Conservation (phyloP, 1,284 basidiomycete species). For the Erythrobasidium hasegawianum region DNA sequence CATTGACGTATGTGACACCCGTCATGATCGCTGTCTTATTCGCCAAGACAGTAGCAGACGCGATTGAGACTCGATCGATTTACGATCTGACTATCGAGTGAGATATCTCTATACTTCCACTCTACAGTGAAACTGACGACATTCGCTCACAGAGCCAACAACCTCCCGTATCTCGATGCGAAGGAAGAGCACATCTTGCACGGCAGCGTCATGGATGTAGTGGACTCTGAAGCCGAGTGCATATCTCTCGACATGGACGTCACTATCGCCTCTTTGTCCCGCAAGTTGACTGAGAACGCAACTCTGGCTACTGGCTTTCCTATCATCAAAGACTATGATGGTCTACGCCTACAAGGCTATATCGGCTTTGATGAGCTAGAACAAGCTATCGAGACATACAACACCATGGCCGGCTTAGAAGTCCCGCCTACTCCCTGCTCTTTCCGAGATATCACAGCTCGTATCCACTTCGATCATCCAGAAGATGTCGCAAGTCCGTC, state of each 20-base stretch:
- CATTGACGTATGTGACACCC: constrained; percentile 88
- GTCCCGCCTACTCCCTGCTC: constrained; percentile 30
- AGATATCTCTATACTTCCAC: constrained; percentile 41
- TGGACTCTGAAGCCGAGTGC: constrained; percentile 63
- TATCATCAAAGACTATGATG: constrained; percentile 59
- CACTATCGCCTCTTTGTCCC: constrained; percentile 65
- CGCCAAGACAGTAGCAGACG: constrained; percentile 68
- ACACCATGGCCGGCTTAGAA: constrained; percentile 44
- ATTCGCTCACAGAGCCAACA: constrained; percentile 54
- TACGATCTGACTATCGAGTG: constrained; percentile 83
- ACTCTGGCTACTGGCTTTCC: constrained; percentile 88
- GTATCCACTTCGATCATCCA: constrained; percentile 42
- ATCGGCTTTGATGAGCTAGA: constrained; percentile 89
- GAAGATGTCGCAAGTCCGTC: constrained; percentile 38
- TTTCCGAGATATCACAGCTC: constrained; percentile 56
- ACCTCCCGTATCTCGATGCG: constrained; percentile 81
- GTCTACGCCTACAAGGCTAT: constrained; percentile 77
- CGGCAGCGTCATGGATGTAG: constrained; percentile 33
- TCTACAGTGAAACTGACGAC: not conserved
- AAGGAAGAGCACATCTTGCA: constrained; percentile 40
- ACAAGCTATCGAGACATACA: constrained; percentile 68
- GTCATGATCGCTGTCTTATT: constrained; percentile 82
- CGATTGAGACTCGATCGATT: constrained; percentile 43
- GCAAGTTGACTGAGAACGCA: constrained; percentile 61
- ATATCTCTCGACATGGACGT: constrained; percentile 66